Evolutionary conservation across 2,329 filamentous ascomycete genomes (phyloP).

Genomic region (Fusarium concolor): DNA sequence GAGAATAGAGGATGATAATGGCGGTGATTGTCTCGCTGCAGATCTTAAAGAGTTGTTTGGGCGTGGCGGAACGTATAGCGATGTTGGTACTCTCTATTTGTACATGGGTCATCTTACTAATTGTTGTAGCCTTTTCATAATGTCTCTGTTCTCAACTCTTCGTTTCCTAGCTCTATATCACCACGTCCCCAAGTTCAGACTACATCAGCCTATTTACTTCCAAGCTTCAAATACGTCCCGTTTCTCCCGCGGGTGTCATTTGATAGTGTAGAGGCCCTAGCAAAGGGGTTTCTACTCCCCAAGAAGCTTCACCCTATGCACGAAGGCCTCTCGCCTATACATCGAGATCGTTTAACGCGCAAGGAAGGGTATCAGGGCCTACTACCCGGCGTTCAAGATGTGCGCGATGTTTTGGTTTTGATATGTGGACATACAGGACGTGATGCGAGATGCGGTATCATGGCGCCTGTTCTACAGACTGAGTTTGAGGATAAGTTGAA

Average conservation of each 20-base stretch:
- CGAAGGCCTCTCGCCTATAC: constrained; percentile 67
- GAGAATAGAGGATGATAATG: constrained; percentile 84
- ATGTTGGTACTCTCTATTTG: constrained; percentile 61
- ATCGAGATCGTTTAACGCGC: constrained; percentile 63
- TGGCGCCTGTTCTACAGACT: constrained; percentile 77
- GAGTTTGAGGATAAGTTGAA: constrained; percentile 75
- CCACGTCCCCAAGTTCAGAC: constrained; percentile 59
- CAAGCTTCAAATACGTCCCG: constrained; percentile 84
- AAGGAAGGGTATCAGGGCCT: constrained; percentile 64
- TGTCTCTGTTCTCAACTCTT: constrained; percentile 80
- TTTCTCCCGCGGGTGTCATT: constrained; percentile 73
- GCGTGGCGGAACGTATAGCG: constrained; percentile 71
- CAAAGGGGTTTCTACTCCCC: constrained; percentile 75
- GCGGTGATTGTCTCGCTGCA: constrained; percentile 73
- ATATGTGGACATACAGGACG: constrained; percentile 89
- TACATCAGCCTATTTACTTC: constrained; percentile 80
- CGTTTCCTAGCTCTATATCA: constrained; percentile 71
- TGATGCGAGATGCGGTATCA: constrained; percentile 83
- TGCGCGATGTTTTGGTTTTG: constrained; percentile 78
- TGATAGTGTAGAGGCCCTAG: constrained; percentile 66
- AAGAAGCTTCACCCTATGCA: constrained; percentile 71
- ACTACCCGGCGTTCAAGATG: constrained; percentile 69
- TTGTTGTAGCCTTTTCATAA: constrained; percentile 79
- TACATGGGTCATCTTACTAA: constrained; percentile 56
- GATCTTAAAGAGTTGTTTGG: constrained; percentile 78